These are phyloP conservation scores for Jackrogersella minutella DNA, from an alignment of 495 filamentous ascomycete genomes.

Conservation along the genomic window DNA sequence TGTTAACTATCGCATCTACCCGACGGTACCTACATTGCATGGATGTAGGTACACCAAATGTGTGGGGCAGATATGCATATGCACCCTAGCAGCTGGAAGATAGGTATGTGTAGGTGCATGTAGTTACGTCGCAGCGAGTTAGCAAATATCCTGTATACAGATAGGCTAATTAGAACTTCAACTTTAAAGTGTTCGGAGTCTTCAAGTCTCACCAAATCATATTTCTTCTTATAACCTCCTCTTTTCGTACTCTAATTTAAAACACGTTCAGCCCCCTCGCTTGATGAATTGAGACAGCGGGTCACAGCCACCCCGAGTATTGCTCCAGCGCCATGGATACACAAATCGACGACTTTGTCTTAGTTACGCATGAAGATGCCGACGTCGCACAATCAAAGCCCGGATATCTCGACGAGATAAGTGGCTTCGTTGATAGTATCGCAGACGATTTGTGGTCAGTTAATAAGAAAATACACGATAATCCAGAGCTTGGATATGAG, in stretches of 20 bases:
- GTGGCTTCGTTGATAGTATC: slow-evolving; percentile 47
- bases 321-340: slow-evolving; percentile 22
- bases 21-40: neutral
- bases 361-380: slow-evolving; percentile 38
- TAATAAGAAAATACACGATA: slow-evolving; percentile 65
- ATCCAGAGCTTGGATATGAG: slow-evolving; percentile 66
- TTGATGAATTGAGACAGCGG: neutral
- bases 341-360: slow-evolving; percentile 39
- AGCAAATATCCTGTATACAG: too few relatives aligned
- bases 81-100: too few relatives aligned
- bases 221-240: slow-evolving; percentile 7
- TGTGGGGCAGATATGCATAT: slow-evolving; percentile 30
- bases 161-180: slow-evolving; percentile 32
- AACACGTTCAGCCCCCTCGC: neutral
- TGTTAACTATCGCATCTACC: too few relatives aligned
- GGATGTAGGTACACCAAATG: neutral
- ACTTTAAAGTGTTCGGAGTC: slow-evolving; percentile 2
- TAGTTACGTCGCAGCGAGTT: neutral
- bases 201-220: slow-evolving; percentile 26
- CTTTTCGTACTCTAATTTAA: neutral
- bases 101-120: too few relatives aligned
- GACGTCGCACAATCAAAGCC: slow-evolving; percentile 14
- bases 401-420: slow-evolving; percentile 46
- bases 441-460: slow-evolving; percentile 50
- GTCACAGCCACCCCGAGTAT: neutral